Evolutionary conservation across 1,284 basidiomycete species (phyloP).

Genomic region (Wallemia ichthyophaga): DNA sequence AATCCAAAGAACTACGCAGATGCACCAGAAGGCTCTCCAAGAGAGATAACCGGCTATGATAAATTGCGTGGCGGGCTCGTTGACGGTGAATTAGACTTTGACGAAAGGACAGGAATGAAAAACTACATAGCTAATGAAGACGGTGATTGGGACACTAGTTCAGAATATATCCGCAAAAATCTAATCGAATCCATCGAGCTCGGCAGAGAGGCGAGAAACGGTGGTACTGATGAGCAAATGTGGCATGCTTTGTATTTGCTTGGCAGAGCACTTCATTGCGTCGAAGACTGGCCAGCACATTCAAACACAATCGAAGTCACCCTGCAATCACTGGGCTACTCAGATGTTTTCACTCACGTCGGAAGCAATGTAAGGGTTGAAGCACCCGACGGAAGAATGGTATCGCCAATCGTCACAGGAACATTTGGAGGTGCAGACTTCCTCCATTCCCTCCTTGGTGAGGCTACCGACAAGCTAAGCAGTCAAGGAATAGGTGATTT

Average conservation of each 20-base stretch:
- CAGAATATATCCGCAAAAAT: slow-evolving; percentile 12
- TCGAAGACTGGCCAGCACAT: slow-evolving; percentile 15
- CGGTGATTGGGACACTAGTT: slow-evolving; percentile 17
- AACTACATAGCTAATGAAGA: slow-evolving; percentile 19
- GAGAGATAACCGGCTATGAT: background rate
- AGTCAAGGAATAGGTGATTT: background rate
- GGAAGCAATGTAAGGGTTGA: slow-evolving; percentile 15
- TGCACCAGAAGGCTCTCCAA: background rate
- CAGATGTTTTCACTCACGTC: slow-evolving; percentile 17
- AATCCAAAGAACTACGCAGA: background rate
- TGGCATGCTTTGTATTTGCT: slow-evolving; percentile 12
- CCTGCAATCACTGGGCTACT: slow-evolving; percentile 13
- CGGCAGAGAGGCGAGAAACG: slow-evolving; percentile 7
- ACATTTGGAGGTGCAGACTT: slow-evolving; percentile 17
- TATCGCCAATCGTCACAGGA: slow-evolving; percentile 14
- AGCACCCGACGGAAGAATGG: slow-evolving; percentile 13
- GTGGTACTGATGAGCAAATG: slow-evolving; percentile 9
- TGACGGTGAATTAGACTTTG: background rate
- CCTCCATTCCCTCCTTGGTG: slow-evolving; percentile 5
- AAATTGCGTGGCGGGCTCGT: background rate
- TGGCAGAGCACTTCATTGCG: slow-evolving; percentile 7
- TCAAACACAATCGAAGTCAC: slow-evolving; percentile 14
- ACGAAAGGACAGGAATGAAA: background rate
- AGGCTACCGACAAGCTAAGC: background rate
- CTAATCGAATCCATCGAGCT: slow-evolving; percentile 14